phyloP scores from a whole-genome alignment of 768 basidiomycete species.

The Amanita molliuscula region DNA sequence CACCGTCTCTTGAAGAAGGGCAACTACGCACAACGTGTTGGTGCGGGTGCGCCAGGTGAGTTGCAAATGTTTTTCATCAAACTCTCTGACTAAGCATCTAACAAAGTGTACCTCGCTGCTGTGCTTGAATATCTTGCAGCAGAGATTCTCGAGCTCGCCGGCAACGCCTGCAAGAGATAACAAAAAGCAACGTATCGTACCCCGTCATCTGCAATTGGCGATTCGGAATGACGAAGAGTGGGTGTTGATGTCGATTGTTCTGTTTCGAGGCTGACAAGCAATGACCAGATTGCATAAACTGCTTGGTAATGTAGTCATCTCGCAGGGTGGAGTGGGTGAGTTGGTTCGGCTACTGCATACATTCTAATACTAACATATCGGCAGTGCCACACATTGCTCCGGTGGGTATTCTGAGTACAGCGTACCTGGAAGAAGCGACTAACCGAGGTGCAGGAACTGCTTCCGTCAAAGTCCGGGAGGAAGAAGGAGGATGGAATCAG shows the following conservation, averaged over 20 bases:
- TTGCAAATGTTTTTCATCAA: constrained; percentile 4
- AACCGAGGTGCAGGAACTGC: constrained; percentile 20
- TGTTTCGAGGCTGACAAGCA: background rate
- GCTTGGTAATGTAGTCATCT: constrained; percentile 74
- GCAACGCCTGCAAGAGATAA: constrained; percentile 76
- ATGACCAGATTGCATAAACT: constrained; percentile 53
- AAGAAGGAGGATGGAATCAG: constrained; percentile 35
- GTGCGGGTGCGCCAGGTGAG: constrained; percentile 78
- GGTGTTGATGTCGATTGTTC: constrained; percentile 6
- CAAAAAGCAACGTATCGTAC: constrained; percentile 92
- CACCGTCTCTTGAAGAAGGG: constrained; percentile 83
- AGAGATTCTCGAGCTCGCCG: constrained; percentile 88
- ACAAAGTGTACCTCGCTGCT: constrained; percentile 75
- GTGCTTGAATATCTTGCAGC: constrained; percentile 90
- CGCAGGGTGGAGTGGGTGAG: constrained; percentile 64
- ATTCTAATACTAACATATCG: background rate
- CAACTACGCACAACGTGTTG: constrained; percentile 82
- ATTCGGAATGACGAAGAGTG: constrained; percentile 88
- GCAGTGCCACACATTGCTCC: constrained; percentile 52
- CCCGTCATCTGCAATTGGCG: constrained; percentile 85
- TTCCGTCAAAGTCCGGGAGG: constrained; percentile 33
- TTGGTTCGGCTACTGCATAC: background rate
- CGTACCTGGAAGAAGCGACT: background rate
- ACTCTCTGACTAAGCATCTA: constrained; percentile 3
- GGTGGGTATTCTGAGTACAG: constrained; percentile 9